A percentile compares a stretch with the other conserved stretches of the same genome.
phyloP scores from a whole-genome alignment of 2,329 filamentous ascomycete genomes.

The Colletotrichum sojae region DNA sequence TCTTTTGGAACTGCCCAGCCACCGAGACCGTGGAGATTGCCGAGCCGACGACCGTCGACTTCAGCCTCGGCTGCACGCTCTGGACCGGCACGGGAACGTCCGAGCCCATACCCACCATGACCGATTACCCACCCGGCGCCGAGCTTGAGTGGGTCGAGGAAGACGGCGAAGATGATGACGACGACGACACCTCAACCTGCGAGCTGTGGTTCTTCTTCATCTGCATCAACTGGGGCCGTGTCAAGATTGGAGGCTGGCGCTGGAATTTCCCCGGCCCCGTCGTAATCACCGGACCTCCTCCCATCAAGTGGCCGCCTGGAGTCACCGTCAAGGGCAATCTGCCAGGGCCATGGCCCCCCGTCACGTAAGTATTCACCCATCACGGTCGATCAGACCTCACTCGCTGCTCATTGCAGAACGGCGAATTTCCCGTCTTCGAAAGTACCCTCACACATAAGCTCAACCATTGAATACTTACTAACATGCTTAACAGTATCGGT shows the following conservation, averaged over 20 bases:
- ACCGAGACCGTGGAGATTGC: background rate
- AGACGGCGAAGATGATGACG: background rate
- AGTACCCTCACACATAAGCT: too few relatives aligned
- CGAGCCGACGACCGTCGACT: background rate
- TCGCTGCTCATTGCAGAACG: too few relatives aligned
- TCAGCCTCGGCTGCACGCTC: background rate
- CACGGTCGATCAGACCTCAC: too few relatives aligned
- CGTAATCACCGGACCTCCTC: conserved; percentile 3
- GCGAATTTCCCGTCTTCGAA: too few relatives aligned
- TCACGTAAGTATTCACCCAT: background rate
- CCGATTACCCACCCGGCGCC: background rate
- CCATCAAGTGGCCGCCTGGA: conserved; percentile 10
- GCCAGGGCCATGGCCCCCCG: conserved; percentile 5
- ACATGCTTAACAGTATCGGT: background rate
- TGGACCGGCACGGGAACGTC: background rate
- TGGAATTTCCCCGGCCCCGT: conserved; percentile 13
- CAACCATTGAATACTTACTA: background rate
- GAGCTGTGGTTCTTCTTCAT: conserved; percentile 26
- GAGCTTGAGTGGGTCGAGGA: conserved; percentile 11
- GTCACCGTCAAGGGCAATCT: conserved; percentile 3
- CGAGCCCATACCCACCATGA: background rate
- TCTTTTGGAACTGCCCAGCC: background rate
- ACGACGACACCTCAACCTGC: conserved; percentile 2
- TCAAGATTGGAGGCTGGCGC: conserved; percentile 11
- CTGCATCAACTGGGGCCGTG: conserved; percentile 5